Evolutionary conservation across 306 rosid genomes (phyloP).

Genomic region (Malus fusca): DNA sequence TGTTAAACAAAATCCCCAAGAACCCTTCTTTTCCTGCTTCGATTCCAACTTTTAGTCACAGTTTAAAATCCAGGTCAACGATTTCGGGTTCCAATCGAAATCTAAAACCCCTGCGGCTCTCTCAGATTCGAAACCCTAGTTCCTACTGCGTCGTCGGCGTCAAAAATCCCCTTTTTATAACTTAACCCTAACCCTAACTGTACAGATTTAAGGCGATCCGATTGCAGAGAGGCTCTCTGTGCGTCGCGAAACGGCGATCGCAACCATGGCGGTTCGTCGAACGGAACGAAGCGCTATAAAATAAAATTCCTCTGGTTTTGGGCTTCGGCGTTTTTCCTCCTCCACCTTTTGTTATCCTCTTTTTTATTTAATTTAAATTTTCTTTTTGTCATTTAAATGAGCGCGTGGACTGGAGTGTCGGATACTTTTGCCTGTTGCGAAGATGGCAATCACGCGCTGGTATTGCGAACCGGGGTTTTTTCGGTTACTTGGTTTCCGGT

Average conservation of each 20-base stretch:
- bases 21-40: constrained; percentile 21
- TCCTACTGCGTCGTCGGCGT: constrained; percentile 10
- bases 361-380: neutral
- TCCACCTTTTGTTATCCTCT: neutral
- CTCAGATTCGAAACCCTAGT: constrained; percentile 38
- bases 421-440: neutral
- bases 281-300: constrained; percentile 31
- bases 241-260: neutral
- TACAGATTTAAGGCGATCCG: constrained; percentile 3
- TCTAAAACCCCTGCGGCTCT: neutral
- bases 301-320: constrained; percentile 13
- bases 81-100: constrained; percentile 11
- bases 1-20: constrained; percentile 25
- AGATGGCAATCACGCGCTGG: neutral
- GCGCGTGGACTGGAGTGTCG: constrained; percentile 16
- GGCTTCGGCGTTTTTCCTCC: neutral
- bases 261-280: constrained; percentile 1
- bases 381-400: neutral
- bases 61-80: neutral
- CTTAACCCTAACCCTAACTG: neutral
- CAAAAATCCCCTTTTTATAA: neutral
- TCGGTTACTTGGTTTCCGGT: neutral
- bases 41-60: constrained; percentile 14
- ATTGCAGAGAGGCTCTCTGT: neutral
- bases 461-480: constrained; percentile 1